Percentiles rank a stretch among this genome's conserved stretches.
Conservation (phyloP, 805 yeast species). For the Candida coquimbonensis region DNA sequence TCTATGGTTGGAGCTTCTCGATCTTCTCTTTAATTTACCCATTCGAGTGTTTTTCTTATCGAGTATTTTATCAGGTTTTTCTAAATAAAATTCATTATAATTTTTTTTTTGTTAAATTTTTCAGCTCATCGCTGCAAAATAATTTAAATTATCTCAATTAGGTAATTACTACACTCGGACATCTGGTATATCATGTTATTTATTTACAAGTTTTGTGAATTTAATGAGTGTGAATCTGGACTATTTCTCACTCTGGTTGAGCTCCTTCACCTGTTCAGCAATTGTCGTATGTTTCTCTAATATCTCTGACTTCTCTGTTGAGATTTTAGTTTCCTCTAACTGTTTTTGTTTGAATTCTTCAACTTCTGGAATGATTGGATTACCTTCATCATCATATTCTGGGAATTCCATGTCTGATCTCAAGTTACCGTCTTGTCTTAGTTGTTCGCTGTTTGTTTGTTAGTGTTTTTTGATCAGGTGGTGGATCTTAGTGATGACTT, state of each 20-base stretch:
- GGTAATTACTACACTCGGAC: constrained; percentile 3
- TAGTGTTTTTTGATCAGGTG: constrained; percentile 4
- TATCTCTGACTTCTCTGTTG: background rate
- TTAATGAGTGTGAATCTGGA: background rate
- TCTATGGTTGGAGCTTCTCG: constrained; percentile 39
- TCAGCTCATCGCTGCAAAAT: constrained; percentile 4
- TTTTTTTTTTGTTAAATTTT: background rate
- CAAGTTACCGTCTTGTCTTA: constrained; percentile 58
- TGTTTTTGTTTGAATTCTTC: constrained; percentile 5
- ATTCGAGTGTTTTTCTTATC: constrained; percentile 24
- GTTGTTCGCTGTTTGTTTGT: constrained; percentile 39
- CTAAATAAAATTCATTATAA: background rate
- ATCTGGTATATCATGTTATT: background rate
- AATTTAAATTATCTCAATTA: background rate
- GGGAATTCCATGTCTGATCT: constrained; percentile 55
- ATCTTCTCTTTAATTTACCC: constrained; percentile 73
- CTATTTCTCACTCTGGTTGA: background rate
- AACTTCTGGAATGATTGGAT: constrained; percentile 22
- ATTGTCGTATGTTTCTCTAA: background rate
- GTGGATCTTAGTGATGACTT: constrained; percentile 24
- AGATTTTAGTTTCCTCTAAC: constrained; percentile 1
- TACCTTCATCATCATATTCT: constrained; percentile 41
- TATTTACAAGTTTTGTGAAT: background rate
- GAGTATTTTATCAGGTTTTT: background rate
- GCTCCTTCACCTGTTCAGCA: constrained; percentile 1